phyloP scores from a whole-genome alignment of 202 grass and related monocot species.

The Musa balbisiana region DNA sequence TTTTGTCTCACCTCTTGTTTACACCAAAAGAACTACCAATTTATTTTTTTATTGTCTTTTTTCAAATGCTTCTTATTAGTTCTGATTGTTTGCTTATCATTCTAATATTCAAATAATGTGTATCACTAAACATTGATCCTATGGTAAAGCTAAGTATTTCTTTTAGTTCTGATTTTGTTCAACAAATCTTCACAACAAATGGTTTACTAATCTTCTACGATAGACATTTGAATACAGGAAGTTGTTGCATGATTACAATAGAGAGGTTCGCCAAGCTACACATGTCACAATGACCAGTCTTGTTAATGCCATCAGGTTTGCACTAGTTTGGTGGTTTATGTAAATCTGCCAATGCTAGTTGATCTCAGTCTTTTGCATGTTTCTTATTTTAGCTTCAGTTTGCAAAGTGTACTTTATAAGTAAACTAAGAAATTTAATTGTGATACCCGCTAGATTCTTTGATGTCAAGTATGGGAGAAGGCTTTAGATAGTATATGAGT shows the following conservation, averaged over 20 bases:
- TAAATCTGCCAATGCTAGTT: neutral
- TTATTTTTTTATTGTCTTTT: neutral
- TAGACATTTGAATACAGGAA: slow-evolving; percentile 94
- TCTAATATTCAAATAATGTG: neutral
- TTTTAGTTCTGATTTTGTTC: slow-evolving; percentile 15
- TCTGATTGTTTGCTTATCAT: neutral
- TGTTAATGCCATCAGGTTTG: slow-evolving; percentile 66
- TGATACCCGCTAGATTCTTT: no score
- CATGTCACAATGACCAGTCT: slow-evolving; percentile 81
- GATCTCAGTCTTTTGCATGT: slow-evolving; percentile 14
- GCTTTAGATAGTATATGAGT: no score
- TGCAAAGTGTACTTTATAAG: neutral
- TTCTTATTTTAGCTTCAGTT: slow-evolving; percentile 10
- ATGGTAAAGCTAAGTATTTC: neutral
- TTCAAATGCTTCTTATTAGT: neutral
- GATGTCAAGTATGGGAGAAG: no score
- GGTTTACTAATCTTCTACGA: neutral
- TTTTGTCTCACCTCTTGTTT: no score
- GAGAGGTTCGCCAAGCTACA: slow-evolving; percentile 85
- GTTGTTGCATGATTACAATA: slow-evolving; percentile 81
- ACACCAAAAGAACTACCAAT: no score
- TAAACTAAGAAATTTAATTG: no score
- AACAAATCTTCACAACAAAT: neutral
- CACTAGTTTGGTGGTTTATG: slow-evolving; percentile 21
- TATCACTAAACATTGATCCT: neutral